Base-by-base conservation (phyloP, 2,329 filamentous ascomycete species). In the Chlorencoelia australis region DNA sequence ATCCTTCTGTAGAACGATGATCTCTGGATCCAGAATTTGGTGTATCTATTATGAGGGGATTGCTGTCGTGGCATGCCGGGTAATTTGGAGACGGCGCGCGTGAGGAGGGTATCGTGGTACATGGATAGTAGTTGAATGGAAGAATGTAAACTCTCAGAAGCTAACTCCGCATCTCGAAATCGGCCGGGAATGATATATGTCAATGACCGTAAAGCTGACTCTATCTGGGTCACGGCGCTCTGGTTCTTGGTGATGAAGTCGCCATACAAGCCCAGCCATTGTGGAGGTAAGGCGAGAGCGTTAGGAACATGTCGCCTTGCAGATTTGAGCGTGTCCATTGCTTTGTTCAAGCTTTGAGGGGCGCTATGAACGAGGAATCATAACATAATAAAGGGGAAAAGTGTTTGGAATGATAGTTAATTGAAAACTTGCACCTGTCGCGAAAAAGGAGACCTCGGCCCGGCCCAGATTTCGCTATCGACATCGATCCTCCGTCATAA, bases 161-260 rank as follows among this genome's bases (percentile, higher is more conserved):
- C 86, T 50, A 96, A 81, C 59, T 96, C 91, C 44, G 89, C 88
- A 62, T 96, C 89, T 51, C 84, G 77, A 53, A 89, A 89, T 36
- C 84, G 82, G 39, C 84, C 88, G 40, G 89, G 91, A 33, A 96
- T 91, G 47, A 98, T 87, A 59, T 98, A 98, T 31, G 89, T 95
- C 47, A 98, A 65, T 18, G 87, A 94, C 25, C 91, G 78, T 55
- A 98, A 66, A 10, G 87, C 86, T 45, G 85, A 93, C 66, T 98
- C 91, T 45, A 98, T 89, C 65, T 94, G 88, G 33, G 86, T 85
- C 35, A 98, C 87, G 41, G 93, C 86, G 54, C 86, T 82, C 43
- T 87, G 79, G 59, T 98, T 98, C 64, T 89, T 91, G 44, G 84
- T 82, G 65, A 98, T 89, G 63, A 96, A 95, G 47, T 91, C 80